Base-by-base conservation (phyloP, 169 alveolate species). In the Plasmodium gaboni region DNA sequence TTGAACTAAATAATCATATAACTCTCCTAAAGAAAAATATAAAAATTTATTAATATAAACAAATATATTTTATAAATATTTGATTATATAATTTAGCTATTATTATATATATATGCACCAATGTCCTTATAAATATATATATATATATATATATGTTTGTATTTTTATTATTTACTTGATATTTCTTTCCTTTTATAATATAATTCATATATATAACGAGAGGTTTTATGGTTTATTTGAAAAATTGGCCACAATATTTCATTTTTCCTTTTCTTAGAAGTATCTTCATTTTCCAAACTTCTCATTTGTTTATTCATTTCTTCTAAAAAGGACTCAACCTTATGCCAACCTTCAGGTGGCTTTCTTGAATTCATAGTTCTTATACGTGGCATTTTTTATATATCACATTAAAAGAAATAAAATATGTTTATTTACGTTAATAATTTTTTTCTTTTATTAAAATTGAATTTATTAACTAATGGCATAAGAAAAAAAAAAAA, bases 211-310 rank as follows among this genome's bases (percentile, higher is more conserved):
- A 98, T 94, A 90, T 96, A 97, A 57, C 99, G 95, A 13, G 99
- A 96, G 78, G 98, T 96, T 93, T 98, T 97, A 92, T 98, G 99
- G 93, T 98, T 98, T 26, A 99, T 92, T 93, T 97, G 94, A 92
- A 95, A 97, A 42, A 98, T 97, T 32, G 99, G 99, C 99, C 99
- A 98, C 22, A 97, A 92, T 28, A 96, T 90, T 92, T 99, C 99
- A 65, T 97, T 96, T 88, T 98, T 98, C 64, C 99, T 93, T 90
- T 98, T 98, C 51, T 99, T 99, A 46, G 97, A 98, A 57, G 97
- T 95, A 51, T 99, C 95, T 70, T 96, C 98, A 64, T 95, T 96
- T 91, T 97, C 99, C n/a, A 97, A 98, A 61, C 98, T 99, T 86
- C 98, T 95, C 99, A 98, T 97, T 91, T 97, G 96, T 92, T 96